A percentile compares a stretch with the other conserved stretches of the same genome.
Conservation (phyloP, 352 stramenopile species). For the Phytophthora sp. region DNA sequence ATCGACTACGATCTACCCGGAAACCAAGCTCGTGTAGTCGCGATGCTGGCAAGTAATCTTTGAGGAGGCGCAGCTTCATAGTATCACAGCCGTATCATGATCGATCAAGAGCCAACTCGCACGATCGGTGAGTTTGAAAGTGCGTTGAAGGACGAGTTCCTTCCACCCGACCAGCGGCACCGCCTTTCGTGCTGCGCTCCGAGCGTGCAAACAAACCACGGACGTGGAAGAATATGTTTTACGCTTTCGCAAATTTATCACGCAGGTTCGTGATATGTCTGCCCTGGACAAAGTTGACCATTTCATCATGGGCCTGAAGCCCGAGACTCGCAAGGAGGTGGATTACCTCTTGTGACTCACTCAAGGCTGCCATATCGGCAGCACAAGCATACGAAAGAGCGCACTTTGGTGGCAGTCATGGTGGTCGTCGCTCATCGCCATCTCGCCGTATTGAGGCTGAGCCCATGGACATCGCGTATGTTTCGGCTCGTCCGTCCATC, state of each 20-base stretch:
- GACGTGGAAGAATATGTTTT: conserved; percentile 24
- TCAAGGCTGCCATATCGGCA: neutral
- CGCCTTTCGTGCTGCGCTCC: conserved; percentile 15
- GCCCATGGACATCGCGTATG: neutral
- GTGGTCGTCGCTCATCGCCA: neutral
- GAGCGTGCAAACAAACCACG: conserved; percentile 5
- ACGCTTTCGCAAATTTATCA: conserved; percentile 32
- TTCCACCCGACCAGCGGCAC: conserved; percentile 30
- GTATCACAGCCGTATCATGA: neutral
- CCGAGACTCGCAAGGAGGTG: conserved; percentile 3
- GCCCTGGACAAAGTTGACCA: conserved; percentile 25
- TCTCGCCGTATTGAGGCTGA: neutral
- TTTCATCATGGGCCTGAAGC: conserved; percentile 10
- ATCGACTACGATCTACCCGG: neutral
- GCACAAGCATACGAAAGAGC: conserved; percentile 3
- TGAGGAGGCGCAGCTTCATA: neutral
- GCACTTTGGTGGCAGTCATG: conserved; percentile 8
- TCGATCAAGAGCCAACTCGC: neutral
- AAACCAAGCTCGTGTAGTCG: neutral
- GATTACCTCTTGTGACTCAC: conserved; percentile 4
- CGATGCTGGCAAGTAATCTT: neutral
- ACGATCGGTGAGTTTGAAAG: neutral
- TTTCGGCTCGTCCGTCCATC: neutral
- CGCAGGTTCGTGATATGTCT: conserved; percentile 23
- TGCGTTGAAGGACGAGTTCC: neutral